Evolutionary conservation across 257 asterid genomes (phyloP), one percentile per base, ranked within the genome.

Genomic region (Salvia miltiorrhiza): DNA sequence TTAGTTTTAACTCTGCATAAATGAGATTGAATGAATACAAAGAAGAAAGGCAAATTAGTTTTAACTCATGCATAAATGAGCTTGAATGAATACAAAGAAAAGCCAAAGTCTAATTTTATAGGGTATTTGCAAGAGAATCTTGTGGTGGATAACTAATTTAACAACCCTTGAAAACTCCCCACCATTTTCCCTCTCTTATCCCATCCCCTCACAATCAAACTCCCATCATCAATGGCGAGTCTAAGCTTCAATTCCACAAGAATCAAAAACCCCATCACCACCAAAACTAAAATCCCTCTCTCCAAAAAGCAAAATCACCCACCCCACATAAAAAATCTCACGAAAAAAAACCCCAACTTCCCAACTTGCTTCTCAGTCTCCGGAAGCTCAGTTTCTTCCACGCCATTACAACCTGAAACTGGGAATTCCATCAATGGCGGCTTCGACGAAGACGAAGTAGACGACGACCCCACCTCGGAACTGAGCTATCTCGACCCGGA

Each of bases 401-500:
- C 82, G 11, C 88, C 90, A n/a, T 60, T 83, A 55, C 84, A 80
- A 55, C 77, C 79, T 28, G 81, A 74, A 71, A 56, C 72, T 13
- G 84, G 55, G 12, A 53, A 63, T 12, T 11, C 77, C 40, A 52
- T 60, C 0, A 57, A 44, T 17, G 88, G 60, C 19, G 84, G 61
- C 2, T 2, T n/a, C 39, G 78, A 73, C 0, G 89, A 60, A 7
- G 87, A 78, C 13, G 86, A 67, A 5, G 85, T 73, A 24, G 79
- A 76, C 0, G 89, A 78, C 55, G 99, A 93, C 78, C 96, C 99
- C 35, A 88, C 93, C 1, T 80, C 87, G 21, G 99, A 93, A 60
- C 23, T 93, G 75, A 73, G 92, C 20, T 93, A 84, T 75, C 89
- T 93, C 45, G 97, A 93, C 84, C 93, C 96, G 47, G 97, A 86